A percentile compares a stretch with the other conserved stretches of the same genome.
phyloP scores from a whole-genome alignment of 345 rosid species.

The Microcos paniculata region DNA sequence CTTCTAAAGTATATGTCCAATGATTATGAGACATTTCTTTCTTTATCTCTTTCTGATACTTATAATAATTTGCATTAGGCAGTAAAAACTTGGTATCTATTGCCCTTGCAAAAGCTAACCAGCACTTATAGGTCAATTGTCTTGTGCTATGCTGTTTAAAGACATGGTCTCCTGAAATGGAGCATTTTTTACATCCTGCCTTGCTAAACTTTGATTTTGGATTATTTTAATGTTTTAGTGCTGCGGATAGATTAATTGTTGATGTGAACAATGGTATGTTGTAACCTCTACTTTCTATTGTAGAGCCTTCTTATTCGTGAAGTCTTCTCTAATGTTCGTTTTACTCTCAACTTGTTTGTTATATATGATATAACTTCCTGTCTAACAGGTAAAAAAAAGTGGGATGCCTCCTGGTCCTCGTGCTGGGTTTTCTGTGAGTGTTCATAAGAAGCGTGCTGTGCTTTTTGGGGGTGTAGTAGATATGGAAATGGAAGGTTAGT shows the following conservation, averaged over 20 bases:
- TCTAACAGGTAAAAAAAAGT: conserved; percentile 73
- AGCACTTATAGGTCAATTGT: background rate
- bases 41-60: too few species aligned
- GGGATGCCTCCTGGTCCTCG: conserved; percentile 99
- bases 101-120: background rate
- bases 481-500: conserved; percentile 89
- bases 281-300: background rate
- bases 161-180: background rate
- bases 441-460: conserved; percentile 94
- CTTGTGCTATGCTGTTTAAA: background rate
- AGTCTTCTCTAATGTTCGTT: conserved; percentile 8
- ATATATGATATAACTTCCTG: conserved; percentile 5
- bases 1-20: background rate
- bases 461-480: conserved; percentile 95
- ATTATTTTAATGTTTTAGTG: background rate
- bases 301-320: background rate
- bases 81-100: background rate
- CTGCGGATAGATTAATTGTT: background rate
- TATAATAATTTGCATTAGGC: background rate
- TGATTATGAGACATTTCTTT: background rate
- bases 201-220: background rate
- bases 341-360: background rate
- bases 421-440: conserved; percentile 89
- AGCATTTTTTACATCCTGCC: background rate
- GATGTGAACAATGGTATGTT: background rate